Percentiles rank a stretch among this genome's conserved stretches.
These are phyloP conservation scores for Annulohypoxylon moriforme DNA, from an alignment of 495 filamentous ascomycete species.

Conservation along the genomic window DNA sequence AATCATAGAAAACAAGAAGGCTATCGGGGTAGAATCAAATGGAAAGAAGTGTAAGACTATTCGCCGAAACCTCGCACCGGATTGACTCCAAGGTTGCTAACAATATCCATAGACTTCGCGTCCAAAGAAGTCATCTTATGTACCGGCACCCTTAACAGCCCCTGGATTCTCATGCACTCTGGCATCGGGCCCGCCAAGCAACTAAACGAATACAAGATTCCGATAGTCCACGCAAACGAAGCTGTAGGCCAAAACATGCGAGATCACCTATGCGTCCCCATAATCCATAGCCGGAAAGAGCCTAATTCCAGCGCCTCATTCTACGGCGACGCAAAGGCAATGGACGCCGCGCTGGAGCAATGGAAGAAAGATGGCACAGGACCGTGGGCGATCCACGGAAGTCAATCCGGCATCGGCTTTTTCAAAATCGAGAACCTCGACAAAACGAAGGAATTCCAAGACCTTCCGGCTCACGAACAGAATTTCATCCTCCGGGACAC, in stretches of 20 bases:
- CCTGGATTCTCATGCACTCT: conserved; percentile 71
- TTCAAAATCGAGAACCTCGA: conserved; percentile 61
- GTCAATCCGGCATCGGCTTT: conserved; percentile 62
- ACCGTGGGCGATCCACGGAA: conserved; percentile 54
- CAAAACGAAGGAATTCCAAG: conserved; percentile 58
- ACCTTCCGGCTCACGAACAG: conserved; percentile 54
- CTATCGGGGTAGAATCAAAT: conserved; percentile 60
- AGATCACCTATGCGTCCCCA: conserved; percentile 58
- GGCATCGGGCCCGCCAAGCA: conserved; percentile 68
- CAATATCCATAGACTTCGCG: conserved; percentile 51
- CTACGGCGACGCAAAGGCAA: conserved; percentile 45
- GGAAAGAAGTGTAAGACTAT: conserved; percentile 42
- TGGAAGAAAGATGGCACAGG: conserved; percentile 61
- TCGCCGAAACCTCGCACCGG: not conserved
- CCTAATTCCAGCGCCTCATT: conserved; percentile 46
- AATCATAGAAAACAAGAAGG: conserved; percentile 61
- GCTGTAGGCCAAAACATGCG: conserved; percentile 67
- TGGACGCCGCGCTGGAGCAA: conserved; percentile 57
- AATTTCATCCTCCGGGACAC: conserved; percentile 55
- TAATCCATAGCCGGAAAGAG: conserved; percentile 45
- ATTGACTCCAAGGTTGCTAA: not conserved
- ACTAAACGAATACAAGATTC: conserved; percentile 62
- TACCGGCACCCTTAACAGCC: conserved; percentile 67
- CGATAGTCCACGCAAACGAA: conserved; percentile 58
- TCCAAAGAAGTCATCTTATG: conserved; percentile 68